These are phyloP conservation scores for Clarireedia homoeocarpa DNA, from an alignment of 2,329 filamentous ascomycete species.

Conservation along the genomic window DNA sequence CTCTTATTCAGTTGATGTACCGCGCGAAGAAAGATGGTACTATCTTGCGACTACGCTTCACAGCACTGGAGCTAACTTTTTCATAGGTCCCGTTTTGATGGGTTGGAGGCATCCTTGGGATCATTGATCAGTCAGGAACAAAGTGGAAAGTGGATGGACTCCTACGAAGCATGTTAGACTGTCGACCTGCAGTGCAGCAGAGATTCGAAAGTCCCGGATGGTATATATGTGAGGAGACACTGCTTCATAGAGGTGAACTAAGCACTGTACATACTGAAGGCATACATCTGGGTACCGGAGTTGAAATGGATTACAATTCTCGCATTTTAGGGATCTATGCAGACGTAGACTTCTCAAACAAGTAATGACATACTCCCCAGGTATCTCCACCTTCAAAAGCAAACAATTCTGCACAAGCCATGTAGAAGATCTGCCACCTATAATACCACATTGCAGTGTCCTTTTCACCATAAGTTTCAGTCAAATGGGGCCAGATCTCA, in stretches of 20 bases:
- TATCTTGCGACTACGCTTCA: neutral
- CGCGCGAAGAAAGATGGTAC: slow-evolving; percentile 89
- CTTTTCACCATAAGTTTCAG: slow-evolving; percentile 56
- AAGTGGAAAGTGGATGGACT: neutral
- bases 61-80: slow-evolving; percentile 13
- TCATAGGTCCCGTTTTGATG: slow-evolving; percentile 62
- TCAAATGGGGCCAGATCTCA: slow-evolving; percentile 54
- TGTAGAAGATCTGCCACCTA: slow-evolving; percentile 65
- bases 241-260: neutral
- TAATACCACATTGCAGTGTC: slow-evolving; percentile 56
- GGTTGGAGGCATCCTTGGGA: slow-evolving; percentile 98
- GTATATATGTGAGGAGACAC: neutral
- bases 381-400: slow-evolving; percentile 56
- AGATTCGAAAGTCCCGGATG: no score
- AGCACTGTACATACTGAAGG: slow-evolving; percentile 12
- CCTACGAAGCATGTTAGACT: neutral
- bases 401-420: slow-evolving; percentile 60
- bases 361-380: slow-evolving; percentile 60
- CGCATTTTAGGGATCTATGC: neutral
- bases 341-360: slow-evolving; percentile 50
- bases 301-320: slow-evolving; percentile 3
- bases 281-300: slow-evolving; percentile 10
- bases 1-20: slow-evolving; percentile 71
- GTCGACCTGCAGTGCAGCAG: neutral
- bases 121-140: slow-evolving; percentile 49